Conservation (phyloP, 495 filamentous ascomycete species). For the Ramalina intermedia region DNA sequence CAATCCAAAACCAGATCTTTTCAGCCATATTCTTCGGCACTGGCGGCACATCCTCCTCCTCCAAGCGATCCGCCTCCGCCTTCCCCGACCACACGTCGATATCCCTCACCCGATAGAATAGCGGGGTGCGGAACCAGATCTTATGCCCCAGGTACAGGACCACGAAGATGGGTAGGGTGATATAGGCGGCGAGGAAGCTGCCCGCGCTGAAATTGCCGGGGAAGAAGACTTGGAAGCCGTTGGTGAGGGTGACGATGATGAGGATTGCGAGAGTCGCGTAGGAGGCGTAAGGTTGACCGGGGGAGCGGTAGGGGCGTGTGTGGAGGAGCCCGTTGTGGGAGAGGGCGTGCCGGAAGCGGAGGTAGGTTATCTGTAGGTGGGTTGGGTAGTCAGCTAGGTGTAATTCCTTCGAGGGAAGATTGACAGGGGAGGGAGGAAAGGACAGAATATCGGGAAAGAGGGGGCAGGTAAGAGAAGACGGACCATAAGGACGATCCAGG, state of each 20-base stretch:
- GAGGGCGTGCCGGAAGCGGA: slow-evolving; percentile 35
- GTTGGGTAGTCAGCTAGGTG: no score
- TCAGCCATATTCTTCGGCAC: slow-evolving; percentile 25
- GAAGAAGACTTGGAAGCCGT: slow-evolving; percentile 24
- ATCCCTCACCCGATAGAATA: slow-evolving; percentile 12
- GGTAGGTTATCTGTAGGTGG: not conserved
- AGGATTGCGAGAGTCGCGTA: slow-evolving; percentile 6
- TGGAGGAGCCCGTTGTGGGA: slow-evolving; percentile 23
- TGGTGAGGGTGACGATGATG: slow-evolving; percentile 18
- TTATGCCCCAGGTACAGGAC: slow-evolving; percentile 47
- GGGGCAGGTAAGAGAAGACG: not conserved
- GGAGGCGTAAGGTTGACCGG: slow-evolving; percentile 14
- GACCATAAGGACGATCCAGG: slow-evolving; percentile 22
- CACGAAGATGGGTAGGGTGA: slow-evolving; percentile 46
- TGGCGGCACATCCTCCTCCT: slow-evolving; percentile 20
- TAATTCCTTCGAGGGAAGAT: no score
- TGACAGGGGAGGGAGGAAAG: not conserved
- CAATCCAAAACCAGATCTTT: slow-evolving; percentile 34
- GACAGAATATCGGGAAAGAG: slow-evolving; percentile 17
- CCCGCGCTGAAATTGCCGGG: slow-evolving; percentile 19
- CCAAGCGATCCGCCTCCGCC: slow-evolving; percentile 35
- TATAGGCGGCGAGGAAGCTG: slow-evolving; percentile 45
- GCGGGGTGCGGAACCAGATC: slow-evolving; percentile 25
- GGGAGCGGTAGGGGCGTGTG: slow-evolving; percentile 9
- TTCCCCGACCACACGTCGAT: slow-evolving; percentile 34